Evolutionary conservation across 306 rosid species (phyloP).

Genomic region (Prunus mongolica): DNA sequence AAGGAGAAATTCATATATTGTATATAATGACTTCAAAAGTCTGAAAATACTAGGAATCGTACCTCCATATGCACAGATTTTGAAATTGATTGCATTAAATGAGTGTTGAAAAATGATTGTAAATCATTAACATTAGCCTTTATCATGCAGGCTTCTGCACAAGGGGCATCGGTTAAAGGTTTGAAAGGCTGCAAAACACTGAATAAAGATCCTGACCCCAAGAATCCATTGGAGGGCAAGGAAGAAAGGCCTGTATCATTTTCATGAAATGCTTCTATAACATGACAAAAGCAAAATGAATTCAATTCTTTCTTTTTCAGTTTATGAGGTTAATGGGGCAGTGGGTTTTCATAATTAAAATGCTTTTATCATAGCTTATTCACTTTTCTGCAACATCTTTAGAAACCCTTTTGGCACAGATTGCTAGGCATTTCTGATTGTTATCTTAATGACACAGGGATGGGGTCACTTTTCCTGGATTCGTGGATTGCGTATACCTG

Average conservation of each 20-base stretch:
- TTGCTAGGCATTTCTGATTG: constrained; percentile 5
- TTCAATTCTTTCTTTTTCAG: constrained; percentile 9
- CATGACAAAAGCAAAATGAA: neutral
- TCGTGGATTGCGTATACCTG: constrained; percentile 82
- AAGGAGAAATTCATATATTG: neutral
- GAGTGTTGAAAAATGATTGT: neutral
- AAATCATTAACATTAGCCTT: constrained; percentile 13
- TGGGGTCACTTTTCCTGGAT: constrained; percentile 84
- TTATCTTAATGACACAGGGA: constrained; percentile 50
- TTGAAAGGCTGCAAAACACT: constrained; percentile 78
- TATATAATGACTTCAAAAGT: neutral
- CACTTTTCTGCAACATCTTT: neutral
- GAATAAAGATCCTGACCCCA: constrained; percentile 87
- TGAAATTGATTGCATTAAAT: neutral
- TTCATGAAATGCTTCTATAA: constrained; percentile 7
- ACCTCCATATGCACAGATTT: neutral
- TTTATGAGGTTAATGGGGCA: neutral
- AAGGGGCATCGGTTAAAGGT: constrained; percentile 72
- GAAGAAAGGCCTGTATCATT: constrained; percentile 72
- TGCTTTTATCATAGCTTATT: neutral
- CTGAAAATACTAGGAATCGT: neutral
- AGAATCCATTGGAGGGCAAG: constrained; percentile 74
- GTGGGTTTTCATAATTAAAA: neutral
- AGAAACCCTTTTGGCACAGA: neutral
- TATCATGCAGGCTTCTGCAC: constrained; percentile 68